Evolutionary conservation across 345 rosid species (phyloP), one percentile per base, ranked within the genome.

Genomic region (Linum usitatissimum): DNA sequence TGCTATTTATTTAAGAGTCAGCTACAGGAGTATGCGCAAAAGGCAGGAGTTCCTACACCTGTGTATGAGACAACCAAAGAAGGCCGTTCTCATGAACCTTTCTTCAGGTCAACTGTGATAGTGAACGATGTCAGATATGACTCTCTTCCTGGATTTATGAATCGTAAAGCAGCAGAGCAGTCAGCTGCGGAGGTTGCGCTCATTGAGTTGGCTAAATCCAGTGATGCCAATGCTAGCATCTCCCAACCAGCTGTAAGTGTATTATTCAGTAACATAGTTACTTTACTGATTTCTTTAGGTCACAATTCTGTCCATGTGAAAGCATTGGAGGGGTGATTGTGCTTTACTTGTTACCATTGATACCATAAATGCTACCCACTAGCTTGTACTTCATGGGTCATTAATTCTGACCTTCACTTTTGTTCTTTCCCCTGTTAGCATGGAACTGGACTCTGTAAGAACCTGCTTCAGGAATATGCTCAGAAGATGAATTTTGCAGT

Each of bases 111-210:
- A 21, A 70, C 87, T 0, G 97, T 93, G 28, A 76, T 72, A 49
- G 70, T 90, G 30, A 78, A 84, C 45, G 83, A 84, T 68, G 78
- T 76, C 55, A 79, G 78, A 66, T 90, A 93, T 70, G 77, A 84
- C 51, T 90, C 96, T 0, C 74, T 93, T 75, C 90, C 86, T 30
- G 90, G 96, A 20, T 90, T 93, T 76, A 84, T 72, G 67, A 93
- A 90, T 71, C 88, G 97, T 59, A 90, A 90, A 80, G 96, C 97
- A 64, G 96, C 99, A 0, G 97, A 93, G 75, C 97, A 93, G 42
- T 90, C 99, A 9, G 97, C 97, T 71, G 97, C 97, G 0, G 97
- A 87, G 80, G 90, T 87, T 63, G 96, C 97, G 65, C 87, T 93
- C 30, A 8, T 53, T 63, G 92, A 83, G 75, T 65, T 90, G 61